Evolutionary conservation across 495 filamentous ascomycete genomes (phyloP).

Genomic region (Corynascus novoguineensis): DNA sequence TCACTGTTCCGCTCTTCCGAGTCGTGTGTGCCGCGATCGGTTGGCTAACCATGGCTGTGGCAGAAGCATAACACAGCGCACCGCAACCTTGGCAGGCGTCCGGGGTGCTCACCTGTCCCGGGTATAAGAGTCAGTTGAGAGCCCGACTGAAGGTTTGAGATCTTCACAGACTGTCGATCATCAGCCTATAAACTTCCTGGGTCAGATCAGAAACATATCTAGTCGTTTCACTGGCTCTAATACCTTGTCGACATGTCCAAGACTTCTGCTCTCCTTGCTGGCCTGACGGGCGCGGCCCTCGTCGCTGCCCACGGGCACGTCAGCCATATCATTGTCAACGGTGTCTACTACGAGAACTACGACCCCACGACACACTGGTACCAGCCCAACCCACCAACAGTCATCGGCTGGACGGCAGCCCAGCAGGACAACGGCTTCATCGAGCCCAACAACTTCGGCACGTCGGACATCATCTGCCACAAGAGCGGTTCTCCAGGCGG

Average conservation of each 20-base stretch:
- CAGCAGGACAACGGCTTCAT: constrained; percentile 58
- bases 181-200: neutral
- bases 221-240: neutral
- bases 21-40: neutral
- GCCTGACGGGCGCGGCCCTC: constrained; percentile 47
- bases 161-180: neutral
- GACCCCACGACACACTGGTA: constrained; percentile 40
- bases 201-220: neutral
- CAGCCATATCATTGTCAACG: constrained; percentile 54
- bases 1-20: neutral
- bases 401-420: constrained; percentile 51
- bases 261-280: constrained; percentile 32
- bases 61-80: neutral
- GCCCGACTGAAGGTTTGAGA: neutral
- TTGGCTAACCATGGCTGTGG: neutral
- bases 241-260: constrained; percentile 21
- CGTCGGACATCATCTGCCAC: constrained; percentile 51
- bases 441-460: constrained; percentile 40
- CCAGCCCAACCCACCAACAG: constrained; percentile 39
- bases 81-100: neutral
- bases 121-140: neutral
- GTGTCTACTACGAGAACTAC: constrained; percentile 43
- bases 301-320: constrained; percentile 61
- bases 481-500: constrained; percentile 33
- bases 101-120: neutral